Conservation (phyloP, 1,284 basidiomycete species). For the Pisolithus thermaeus region DNA sequence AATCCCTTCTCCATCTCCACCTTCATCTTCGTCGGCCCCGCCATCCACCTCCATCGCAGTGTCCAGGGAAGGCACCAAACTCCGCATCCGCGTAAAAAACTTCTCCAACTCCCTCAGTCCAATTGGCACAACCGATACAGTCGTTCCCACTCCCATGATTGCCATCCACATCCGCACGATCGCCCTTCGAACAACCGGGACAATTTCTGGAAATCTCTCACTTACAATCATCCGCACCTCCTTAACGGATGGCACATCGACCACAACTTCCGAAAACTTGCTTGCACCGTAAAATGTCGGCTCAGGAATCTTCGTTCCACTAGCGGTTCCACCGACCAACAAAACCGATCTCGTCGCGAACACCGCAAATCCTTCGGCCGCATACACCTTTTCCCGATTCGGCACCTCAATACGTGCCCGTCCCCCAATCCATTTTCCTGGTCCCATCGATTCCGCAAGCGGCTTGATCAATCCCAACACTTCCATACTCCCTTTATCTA, state of each 20-base stretch:
- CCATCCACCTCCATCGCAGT: constrained; percentile 41
- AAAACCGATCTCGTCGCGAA: constrained; percentile 75
- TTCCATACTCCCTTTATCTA: constrained; percentile 85
- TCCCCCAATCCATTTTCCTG: constrained; percentile 73
- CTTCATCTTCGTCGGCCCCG: constrained; percentile 3
- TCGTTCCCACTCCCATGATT: constrained; percentile 42
- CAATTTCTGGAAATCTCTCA: constrained; percentile 59
- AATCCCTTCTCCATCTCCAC: constrained; percentile 17
- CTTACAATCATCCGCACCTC: constrained; percentile 71
- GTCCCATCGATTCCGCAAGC: constrained; percentile 73
- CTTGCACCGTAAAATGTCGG: constrained; percentile 78
- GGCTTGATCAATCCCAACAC: constrained; percentile 82
- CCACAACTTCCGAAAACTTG: constrained; percentile 70
- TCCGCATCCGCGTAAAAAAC: constrained; percentile 75
- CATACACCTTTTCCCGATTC: constrained; percentile 62
- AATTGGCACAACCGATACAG: constrained; percentile 52
- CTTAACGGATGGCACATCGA: constrained; percentile 54
- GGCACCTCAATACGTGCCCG: constrained; percentile 67
- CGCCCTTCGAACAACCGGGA: constrained; percentile 39
- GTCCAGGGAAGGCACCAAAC: constrained; percentile 48
- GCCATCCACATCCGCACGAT: constrained; percentile 63
- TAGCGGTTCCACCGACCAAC: constrained; percentile 34
- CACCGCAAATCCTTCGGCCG: constrained; percentile 69
- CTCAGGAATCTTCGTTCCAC: constrained; percentile 31
- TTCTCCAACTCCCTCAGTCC: constrained; percentile 88